Conservation (phyloP, 495 filamentous ascomycete genomes). For the Paragyromitra xinjiangensis region DNA sequence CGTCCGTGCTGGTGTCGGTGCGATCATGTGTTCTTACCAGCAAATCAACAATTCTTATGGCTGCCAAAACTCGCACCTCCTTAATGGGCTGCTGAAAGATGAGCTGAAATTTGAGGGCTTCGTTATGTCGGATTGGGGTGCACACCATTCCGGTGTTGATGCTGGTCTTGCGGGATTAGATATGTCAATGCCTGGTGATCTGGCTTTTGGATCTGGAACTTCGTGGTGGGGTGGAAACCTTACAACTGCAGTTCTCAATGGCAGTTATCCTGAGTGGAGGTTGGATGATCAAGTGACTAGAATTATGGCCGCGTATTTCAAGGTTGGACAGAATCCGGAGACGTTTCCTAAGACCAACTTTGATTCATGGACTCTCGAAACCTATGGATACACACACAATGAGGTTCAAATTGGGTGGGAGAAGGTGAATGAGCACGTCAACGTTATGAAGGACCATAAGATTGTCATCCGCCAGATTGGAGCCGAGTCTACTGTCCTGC, state of each 20-base stretch:
- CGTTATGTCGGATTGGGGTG: conserved; percentile 85
- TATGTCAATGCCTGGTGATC: conserved; percentile 95
- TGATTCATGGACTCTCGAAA: conserved; percentile 82
- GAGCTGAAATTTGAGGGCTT: conserved; percentile 97
- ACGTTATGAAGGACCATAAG: conserved; percentile 68
- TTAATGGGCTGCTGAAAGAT: conserved; percentile 80
- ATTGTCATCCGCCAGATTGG: conserved; percentile 65
- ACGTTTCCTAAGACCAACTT: conserved; percentile 78
- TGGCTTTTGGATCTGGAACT: conserved; percentile 72
- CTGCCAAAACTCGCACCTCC: conserved; percentile 80
- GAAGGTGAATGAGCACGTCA: conserved; percentile 72
- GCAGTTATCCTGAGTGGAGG: conserved; percentile 88
- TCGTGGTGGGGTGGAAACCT: conserved; percentile 90
- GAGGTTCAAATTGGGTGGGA: conserved; percentile 68
- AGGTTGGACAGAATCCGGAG: conserved; percentile 74
- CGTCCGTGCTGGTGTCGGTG: conserved; percentile 77
- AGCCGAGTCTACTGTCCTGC: conserved; percentile 70
- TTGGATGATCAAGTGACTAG: conserved; percentile 91
- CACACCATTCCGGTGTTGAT: conserved; percentile 83
- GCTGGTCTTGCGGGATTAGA: conserved; percentile 85
- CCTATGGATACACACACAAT: conserved; percentile 74
- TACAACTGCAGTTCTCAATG: conserved; percentile 85
- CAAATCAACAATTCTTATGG: conserved; percentile 87
- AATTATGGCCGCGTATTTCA: conserved; percentile 94
- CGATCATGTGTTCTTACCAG: conserved; percentile 94